Evolutionary conservation across 805 yeast species (phyloP), one percentile per base, ranked within the genome.

Genomic region (Candida insectorum): DNA sequence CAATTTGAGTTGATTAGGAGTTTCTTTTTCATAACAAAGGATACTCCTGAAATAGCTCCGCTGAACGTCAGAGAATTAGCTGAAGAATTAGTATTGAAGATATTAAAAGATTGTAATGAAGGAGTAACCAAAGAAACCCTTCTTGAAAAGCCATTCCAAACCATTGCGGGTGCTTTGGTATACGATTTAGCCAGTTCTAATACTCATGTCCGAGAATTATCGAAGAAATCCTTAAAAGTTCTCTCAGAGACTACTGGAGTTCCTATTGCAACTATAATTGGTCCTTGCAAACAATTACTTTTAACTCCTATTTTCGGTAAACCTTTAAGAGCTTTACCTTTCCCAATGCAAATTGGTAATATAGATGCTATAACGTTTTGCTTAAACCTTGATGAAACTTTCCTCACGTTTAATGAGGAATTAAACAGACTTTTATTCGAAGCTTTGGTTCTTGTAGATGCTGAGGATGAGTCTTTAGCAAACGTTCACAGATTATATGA

Each of bases 341-440:
- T 94, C 63, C 93, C 96, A 4, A 93, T 91, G 96, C 98, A 94
- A 61, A 93, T 93, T 36, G 98, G 98, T 23, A 89, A 93, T 55
- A 89, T 93, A 41, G 97, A 93, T 42, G 97, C 97, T 1, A 85
- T 93, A n/a, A 81, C 95, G 0, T 94, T 81, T 57, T 91, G 97
- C 52, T 63, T 93, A 37, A 78, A 82, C 1, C 66, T 91, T 30
- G 93, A 86, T 9, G 75, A 83, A 42, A 73, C 96, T 0, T 88
- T 91, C 46, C 63, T 91, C 44, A 81, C 81, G 7, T 91, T 87
- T 54, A 85, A 85, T 45, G 97, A 93, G 35, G 97, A 94, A 51
- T 62, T 93, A 39, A 84, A 81, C 39, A 66, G 99, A 33, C 65
- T 94, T 36, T 62, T 93, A 7, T 75, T 85, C 37, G 99, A 93